phyloP scores from a whole-genome alignment of 2,329 filamentous ascomycete species.

The Cylindrodendrum hubeiense region DNA sequence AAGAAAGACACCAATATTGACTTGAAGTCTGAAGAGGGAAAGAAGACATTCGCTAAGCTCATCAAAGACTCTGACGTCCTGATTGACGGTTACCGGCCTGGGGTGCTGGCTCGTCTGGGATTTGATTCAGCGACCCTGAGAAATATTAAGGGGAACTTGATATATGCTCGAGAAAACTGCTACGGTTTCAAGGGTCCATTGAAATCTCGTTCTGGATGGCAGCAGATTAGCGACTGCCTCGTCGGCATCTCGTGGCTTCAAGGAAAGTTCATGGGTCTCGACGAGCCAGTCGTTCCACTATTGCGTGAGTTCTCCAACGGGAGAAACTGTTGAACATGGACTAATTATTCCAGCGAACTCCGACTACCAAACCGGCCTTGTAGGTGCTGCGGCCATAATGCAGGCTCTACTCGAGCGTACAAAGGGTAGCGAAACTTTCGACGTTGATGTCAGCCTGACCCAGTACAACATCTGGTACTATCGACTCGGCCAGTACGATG shows the following conservation, averaged over 20 bases:
- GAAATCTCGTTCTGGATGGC: conserved; percentile 50
- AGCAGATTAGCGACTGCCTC: conserved; percentile 54
- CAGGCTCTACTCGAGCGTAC: conserved; percentile 36
- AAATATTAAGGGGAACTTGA: conserved; percentile 39
- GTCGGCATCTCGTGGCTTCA: conserved; percentile 53
- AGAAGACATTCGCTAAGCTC: conserved; percentile 34
- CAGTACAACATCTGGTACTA: conserved; percentile 46
- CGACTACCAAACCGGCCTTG: conserved; percentile 40
- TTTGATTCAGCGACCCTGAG: conserved; percentile 40
- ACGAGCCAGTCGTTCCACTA: conserved; percentile 41
- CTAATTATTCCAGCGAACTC: conserved; percentile 32
- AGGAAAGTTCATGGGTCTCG: conserved; percentile 52
- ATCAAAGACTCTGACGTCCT: conserved; percentile 50
- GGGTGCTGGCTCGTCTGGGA: conserved; percentile 46
- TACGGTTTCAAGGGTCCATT: conserved; percentile 51
- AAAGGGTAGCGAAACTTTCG: conserved; percentile 32
- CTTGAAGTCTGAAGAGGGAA: conserved; percentile 45
- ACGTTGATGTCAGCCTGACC: conserved; percentile 42
- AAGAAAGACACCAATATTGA: conserved; percentile 50
- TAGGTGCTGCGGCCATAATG: conserved; percentile 35
- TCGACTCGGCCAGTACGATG: conserved; percentile 35
- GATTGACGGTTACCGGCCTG: conserved; percentile 51
- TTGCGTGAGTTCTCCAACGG: conserved; percentile 25
- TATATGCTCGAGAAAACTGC: conserved; percentile 52
- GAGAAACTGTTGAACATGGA: neutral